Conservation (phyloP, 169 alveolate genomes). For the Eimeria zaria region DNA sequence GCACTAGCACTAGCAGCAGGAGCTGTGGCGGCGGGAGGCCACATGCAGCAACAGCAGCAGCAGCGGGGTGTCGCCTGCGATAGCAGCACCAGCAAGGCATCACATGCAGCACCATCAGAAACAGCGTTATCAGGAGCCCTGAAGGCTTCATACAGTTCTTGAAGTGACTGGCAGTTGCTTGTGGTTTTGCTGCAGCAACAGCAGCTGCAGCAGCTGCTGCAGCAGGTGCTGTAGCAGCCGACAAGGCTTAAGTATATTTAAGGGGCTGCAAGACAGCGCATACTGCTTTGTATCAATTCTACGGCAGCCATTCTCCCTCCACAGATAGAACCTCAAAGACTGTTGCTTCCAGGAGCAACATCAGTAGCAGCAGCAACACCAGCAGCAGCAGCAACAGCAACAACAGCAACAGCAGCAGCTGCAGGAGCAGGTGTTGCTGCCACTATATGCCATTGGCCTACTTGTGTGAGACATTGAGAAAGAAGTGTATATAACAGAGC, state of each 20-base stretch:
- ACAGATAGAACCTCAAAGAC: neutral
- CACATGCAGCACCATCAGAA: neutral
- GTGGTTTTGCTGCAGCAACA: neutral
- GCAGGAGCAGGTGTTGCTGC: neutral
- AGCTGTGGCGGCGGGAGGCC: neutral
- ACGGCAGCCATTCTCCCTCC: neutral
- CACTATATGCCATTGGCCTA: too few relatives aligned
- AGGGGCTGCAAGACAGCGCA: neutral
- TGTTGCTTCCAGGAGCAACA: neutral
- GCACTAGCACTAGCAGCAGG: neutral
- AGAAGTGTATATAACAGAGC: too few relatives aligned
- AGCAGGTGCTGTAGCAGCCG: neutral
- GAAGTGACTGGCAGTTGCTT: neutral
- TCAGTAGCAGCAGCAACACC: neutral
- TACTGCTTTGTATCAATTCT: neutral
- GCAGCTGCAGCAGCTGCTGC: neutral
- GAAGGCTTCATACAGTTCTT: neutral
- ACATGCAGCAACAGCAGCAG: neutral
- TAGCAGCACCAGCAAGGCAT: neutral
- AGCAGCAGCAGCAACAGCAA: too few relatives aligned
- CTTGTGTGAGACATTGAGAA: too few relatives aligned
- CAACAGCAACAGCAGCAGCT: too few relatives aligned
- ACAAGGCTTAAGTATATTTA: neutral
- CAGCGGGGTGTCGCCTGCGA: neutral
- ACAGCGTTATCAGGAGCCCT: neutral